These are phyloP conservation scores for Venturia nashicola DNA, from an alignment of 2,329 filamentous ascomycete genomes.

Conservation along the genomic window DNA sequence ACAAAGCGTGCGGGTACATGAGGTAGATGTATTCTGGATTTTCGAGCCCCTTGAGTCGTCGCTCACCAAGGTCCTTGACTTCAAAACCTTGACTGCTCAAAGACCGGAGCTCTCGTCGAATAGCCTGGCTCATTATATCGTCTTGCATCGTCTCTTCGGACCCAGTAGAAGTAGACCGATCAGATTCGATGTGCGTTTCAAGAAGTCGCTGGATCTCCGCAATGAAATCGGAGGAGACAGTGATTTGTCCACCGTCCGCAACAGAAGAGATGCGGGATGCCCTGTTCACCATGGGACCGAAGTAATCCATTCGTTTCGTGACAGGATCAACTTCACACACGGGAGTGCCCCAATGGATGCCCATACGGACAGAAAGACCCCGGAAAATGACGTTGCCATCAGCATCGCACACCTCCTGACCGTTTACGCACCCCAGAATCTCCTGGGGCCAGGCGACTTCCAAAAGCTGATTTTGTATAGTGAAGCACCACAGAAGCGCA, in stretches of 20 bases:
- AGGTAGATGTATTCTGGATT: slow-evolving; percentile 94
- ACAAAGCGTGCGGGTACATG: slow-evolving; percentile 81
- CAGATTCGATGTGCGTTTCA: slow-evolving; percentile 78
- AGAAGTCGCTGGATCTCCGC: slow-evolving; percentile 86
- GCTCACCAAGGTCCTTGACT: slow-evolving; percentile 90
- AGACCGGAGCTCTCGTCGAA: slow-evolving; percentile 76
- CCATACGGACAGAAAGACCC: slow-evolving; percentile 92
- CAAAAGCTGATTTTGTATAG: slow-evolving; percentile 76
- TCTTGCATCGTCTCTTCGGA: slow-evolving; percentile 67
- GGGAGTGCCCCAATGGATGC: slow-evolving; percentile 87
- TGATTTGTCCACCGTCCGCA: slow-evolving; percentile 92
- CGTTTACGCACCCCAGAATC: slow-evolving; percentile 74
- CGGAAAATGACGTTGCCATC: slow-evolving; percentile 86
- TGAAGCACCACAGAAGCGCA: slow-evolving; percentile 90
- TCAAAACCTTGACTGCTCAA: slow-evolving; percentile 89
- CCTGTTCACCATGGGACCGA: slow-evolving; percentile 98
- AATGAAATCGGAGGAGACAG: slow-evolving; percentile 94
- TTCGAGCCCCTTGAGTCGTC: slow-evolving; percentile 90
- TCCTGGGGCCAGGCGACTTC: slow-evolving; percentile 90
- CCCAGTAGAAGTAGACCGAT: slow-evolving; percentile 54
- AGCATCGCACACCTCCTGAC: slow-evolving; percentile 69
- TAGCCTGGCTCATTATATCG: slow-evolving; percentile 60
- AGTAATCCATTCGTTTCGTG: slow-evolving; percentile 97
- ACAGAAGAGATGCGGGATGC: slow-evolving; percentile 87
- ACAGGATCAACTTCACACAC: slow-evolving; percentile 94